Evolutionary conservation across 257 asterid species (phyloP).

Genomic region (Thymus mandschuricus): DNA sequence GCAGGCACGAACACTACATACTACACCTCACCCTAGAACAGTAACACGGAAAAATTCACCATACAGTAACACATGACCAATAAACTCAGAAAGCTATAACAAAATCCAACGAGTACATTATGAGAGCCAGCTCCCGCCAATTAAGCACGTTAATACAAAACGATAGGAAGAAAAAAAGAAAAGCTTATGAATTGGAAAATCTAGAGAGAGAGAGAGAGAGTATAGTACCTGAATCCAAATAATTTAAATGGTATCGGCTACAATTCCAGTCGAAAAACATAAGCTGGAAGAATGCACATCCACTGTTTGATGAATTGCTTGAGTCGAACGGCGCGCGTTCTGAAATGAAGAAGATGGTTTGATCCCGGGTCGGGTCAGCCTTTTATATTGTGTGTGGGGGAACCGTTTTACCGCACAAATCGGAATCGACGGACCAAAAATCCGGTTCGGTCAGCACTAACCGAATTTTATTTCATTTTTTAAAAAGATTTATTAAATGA

Average conservation of each 20-base stretch:
- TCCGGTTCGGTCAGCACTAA: no score
- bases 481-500: no score
- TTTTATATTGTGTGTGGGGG: no score
- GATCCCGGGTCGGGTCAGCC: neutral
- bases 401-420: no score
- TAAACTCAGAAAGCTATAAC: neutral
- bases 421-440: no score
- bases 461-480: no score
- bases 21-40: slow-evolving; percentile 18
- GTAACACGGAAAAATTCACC: slow-evolving; percentile 1
- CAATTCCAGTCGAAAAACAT: neutral
- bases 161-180: neutral
- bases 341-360: neutral
- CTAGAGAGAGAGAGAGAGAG: neutral
- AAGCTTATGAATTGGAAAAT: neutral
- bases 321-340: slow-evolving; percentile 7
- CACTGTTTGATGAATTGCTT: slow-evolving; percentile 21
- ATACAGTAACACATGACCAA: neutral
- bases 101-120: neutral
- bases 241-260: neutral
- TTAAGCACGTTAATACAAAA: slow-evolving; percentile 3
- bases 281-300: neutral
- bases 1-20: slow-evolving; percentile 2
- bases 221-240: slow-evolving; percentile 9
- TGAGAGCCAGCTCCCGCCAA: neutral